These are phyloP conservation scores for Sugiyamaella lignohabitans DNA, from an alignment of 805 yeast genomes.

Conservation along the genomic window DNA sequence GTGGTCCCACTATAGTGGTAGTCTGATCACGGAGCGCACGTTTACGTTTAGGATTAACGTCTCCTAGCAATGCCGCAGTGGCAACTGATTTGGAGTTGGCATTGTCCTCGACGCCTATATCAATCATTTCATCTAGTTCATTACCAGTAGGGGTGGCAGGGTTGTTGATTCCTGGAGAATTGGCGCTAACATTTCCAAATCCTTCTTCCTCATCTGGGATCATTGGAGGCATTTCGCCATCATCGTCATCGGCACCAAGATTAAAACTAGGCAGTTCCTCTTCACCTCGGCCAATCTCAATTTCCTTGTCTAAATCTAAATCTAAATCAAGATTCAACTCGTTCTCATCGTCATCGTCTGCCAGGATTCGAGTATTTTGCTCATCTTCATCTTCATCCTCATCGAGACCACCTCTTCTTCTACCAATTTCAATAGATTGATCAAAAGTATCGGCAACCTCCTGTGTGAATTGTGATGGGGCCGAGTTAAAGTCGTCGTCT, in stretches of 20 bases:
- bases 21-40: not conserved
- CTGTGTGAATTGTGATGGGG: conserved; percentile 7
- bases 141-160: conserved; percentile 15
- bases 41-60: too few relatives aligned
- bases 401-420: conserved; percentile 29
- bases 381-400: conserved; percentile 29
- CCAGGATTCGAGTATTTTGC: too few relatives aligned
- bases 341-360: conserved; percentile 30
- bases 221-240: not conserved
- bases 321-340: conserved; percentile 53
- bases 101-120: conserved; percentile 8
- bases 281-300: conserved; percentile 32
- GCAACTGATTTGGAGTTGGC: not conserved
- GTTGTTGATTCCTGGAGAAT: too few relatives aligned
- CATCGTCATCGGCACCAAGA: conserved; percentile 3
- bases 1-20: not conserved
- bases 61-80: too few relatives aligned
- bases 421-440: conserved; percentile 61
- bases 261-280: conserved; percentile 6
- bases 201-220: conserved; percentile 5
- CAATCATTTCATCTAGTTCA: conserved; percentile 7
- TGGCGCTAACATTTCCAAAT: not conserved
- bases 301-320: conserved; percentile 38
- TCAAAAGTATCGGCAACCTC: conserved; percentile 35
- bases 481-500: conserved; percentile 8